Evolutionary conservation across 805 yeast species (phyloP), one percentile per base, ranked within the genome.

Genomic region (Candida chauliodis): DNA sequence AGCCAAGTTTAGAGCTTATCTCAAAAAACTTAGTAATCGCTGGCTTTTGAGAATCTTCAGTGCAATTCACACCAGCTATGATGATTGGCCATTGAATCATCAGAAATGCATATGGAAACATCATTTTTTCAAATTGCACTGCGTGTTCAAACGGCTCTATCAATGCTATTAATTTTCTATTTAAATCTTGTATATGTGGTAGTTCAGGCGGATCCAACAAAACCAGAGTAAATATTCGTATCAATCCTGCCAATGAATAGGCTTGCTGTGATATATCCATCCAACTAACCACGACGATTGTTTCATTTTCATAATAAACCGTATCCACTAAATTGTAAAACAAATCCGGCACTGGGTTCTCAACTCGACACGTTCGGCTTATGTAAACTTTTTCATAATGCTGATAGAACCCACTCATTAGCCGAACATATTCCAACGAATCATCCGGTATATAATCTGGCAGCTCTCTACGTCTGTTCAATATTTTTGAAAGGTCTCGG

Each of bases 81-180:
- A 69, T 56, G 58, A 77, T 59, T 0, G 81, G 76, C 75, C 79
- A 71, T 50, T 77, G 83, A 14, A 75, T 52, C 66, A 76, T 59
- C 66, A 76, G 44, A 8, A 45, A 36, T 8, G 41, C 45, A 39
- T 40, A 37, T 9, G 38, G 38, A 26, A 24, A 40, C 15, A 25
- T 25, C 43, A 27, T 38, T 27, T 21, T 34, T 17, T 30, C 33
- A 18, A 23, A 18, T 10, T 21, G 18, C 18, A 17, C 30, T 6
- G 45, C 37, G n/a, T 32, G 16, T 15, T 36, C 41, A 20, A 42
- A 26, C 11, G 32, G 37, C 20, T 38, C 26, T 7, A 45, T 45
- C 14, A 42, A 18, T 11, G 42, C 24, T 14, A 45, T 30, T 8
- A 45, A 32, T 34, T 40, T 39, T 11, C 31, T 23, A 25, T 42